A percentile compares a stretch with the other conserved stretches of the same genome.
Conservation (phyloP, 73 alveolate genomes). For the Stentor coeruleus region DNA sequence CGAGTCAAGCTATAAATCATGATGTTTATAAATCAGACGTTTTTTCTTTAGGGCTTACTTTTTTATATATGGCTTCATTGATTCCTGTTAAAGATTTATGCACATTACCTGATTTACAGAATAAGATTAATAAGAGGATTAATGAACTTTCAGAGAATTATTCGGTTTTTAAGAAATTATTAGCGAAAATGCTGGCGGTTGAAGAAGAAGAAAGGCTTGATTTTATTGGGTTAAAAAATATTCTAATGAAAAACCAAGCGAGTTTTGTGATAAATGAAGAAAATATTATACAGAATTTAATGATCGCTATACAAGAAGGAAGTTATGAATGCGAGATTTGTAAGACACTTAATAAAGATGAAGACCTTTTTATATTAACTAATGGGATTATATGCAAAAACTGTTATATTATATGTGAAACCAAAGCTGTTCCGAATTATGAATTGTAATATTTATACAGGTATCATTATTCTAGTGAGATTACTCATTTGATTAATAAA, state of each 20-base stretch:
- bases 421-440: not conserved
- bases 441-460: too few relatives aligned
- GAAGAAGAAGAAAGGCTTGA: not conserved
- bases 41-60: constrained; percentile 15
- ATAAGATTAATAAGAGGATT: not conserved
- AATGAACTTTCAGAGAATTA: not conserved
- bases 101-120: not conserved
- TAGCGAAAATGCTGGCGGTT: not conserved
- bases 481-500: too few relatives aligned
- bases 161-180: too few relatives aligned
- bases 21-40: constrained; percentile 19
- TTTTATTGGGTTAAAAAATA: too few relatives aligned
- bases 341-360: not conserved
- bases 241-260: too few relatives aligned
- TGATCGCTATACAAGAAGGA: too few relatives aligned
- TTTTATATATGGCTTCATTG: constrained; percentile 7
- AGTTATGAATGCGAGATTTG: not conserved
- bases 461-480: not conserved
- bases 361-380: not conserved
- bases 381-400: not conserved
- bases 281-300: too few relatives aligned
- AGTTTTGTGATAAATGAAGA: too few relatives aligned
- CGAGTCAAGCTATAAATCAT: not conserved
- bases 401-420: not conserved
- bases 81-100: not conserved